Base-by-base conservation (phyloP, 192 early-diverging fungal species). In the Backusella sp. region DNA sequence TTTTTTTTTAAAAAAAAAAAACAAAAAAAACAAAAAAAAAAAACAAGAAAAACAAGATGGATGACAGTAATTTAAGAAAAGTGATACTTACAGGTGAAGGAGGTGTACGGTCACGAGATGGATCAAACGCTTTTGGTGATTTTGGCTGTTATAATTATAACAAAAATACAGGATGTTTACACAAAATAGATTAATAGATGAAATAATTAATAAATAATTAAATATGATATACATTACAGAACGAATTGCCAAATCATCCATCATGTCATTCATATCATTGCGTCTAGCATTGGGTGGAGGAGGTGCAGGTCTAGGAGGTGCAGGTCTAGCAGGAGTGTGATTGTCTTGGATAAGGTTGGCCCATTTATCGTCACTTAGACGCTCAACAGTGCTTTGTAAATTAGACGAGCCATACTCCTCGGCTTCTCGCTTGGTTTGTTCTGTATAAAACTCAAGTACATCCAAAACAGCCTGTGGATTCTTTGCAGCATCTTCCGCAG, bases 381-480 rank as follows among this genome's bases (percentile, higher is more conserved):
- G 52, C 52, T 77, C 76, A 35, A 77, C 76, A 9, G 70, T 42
- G 1, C 76, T 72, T 59, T 34, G 39, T 41, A 82, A 56, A 6
- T 79, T 49, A 3, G 82, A 73, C 1, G 74, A 72, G 19, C 82
- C 87, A 39, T 85, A 89, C 52, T 85, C 87, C 56, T 81, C 81
- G 52, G 77, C 79, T 39, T 89, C 86, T 8, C 86, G 76, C 73
- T 89, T 87, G 39, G 86, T 87, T 77, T 94, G 90, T 82, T 96
- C 96, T 21, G 96, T 96, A 86, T 99, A 99, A 78, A 99, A 99
- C 82, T 98, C 96, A 32, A 99, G 87, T 14, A 98, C 97, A 83
- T 98, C 97, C 41, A 98, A 83, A 62, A 99, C 98, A n/a, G 97
- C 97, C 83, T 99, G 97, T 39, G 98, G 98, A 79, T 99, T 96